Evolutionary conservation across 2,329 filamentous ascomycete genomes (phyloP).

Genomic region (Seiridium unicorne): DNA sequence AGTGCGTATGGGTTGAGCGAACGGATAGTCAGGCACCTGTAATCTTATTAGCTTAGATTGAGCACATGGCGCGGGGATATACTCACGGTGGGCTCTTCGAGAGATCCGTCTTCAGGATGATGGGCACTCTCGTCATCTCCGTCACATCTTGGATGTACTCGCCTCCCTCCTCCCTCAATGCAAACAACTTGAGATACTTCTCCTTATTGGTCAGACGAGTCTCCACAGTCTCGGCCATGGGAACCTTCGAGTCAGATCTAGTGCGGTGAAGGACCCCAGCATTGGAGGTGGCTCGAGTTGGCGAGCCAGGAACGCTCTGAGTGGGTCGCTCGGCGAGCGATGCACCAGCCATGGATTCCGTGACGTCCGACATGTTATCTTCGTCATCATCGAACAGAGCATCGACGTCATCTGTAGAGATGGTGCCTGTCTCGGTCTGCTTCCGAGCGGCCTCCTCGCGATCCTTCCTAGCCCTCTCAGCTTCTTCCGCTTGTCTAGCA

Average conservation of each 20-base stretch:
- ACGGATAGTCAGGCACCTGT: conserved; percentile 65
- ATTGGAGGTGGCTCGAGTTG: conserved; percentile 69
- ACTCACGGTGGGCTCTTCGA: conserved; percentile 99
- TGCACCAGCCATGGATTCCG: conserved; percentile 88
- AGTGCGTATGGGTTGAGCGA: conserved; percentile 64
- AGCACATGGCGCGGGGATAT: not conserved
- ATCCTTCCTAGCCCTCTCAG: conserved; percentile 78
- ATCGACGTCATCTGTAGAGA: conserved; percentile 88
- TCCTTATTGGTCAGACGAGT: conserved; percentile 87
- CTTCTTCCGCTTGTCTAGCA: conserved; percentile 77
- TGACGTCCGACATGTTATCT: conserved; percentile 81
- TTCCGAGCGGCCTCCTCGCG: conserved; percentile 88
- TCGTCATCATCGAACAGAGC: conserved; percentile 95
- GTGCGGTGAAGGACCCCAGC: conserved; percentile 78
- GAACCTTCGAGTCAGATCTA: conserved; percentile 90
- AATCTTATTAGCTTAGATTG: conserved; percentile 32
- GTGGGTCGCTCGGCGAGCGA: conserved; percentile 87
- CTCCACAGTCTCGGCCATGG: conserved; percentile 71
- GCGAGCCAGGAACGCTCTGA: conserved; percentile 92
- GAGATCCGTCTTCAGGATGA: conserved; percentile 97
- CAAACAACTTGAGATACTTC: conserved; percentile 90
- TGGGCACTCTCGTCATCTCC: conserved; percentile 96
- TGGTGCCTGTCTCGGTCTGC: conserved; percentile 91
- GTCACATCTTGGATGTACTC: conserved; percentile 98
- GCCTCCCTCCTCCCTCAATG: conserved; percentile 85